Base-by-base conservation (phyloP, 2,329 filamentous ascomycete species). In the Teratosphaeria gauchensis region DNA sequence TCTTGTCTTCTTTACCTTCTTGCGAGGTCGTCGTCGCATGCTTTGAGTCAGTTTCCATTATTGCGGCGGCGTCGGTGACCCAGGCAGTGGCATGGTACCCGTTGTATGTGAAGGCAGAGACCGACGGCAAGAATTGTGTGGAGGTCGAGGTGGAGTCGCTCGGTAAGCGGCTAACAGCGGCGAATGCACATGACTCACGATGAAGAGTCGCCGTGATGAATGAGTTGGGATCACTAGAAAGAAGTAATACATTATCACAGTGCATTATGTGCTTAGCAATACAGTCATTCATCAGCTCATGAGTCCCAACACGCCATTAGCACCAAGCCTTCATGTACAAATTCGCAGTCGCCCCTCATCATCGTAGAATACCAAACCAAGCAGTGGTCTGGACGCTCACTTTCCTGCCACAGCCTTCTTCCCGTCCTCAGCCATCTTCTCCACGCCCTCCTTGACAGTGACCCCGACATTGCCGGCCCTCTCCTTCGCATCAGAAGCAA, bases 391-490 rank as follows among this genome's bases (percentile, higher is more conserved):
- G 5, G 35, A 48, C 21, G 42, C 16, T 48, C 19, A 48, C n/a
- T 48, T 19, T n/a, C 16, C 16, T 19, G 42, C 9, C 1, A 48
- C 42, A 48, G 19, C 42, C 42, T 58, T 24, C 35, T 52, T 58
- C 14, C 56, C 56, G 9, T 62, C 65, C 56, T 60, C 59, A 21
- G 62, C 60, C 21, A 67, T 14, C 16, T 57, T 51, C 55, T 65
- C 66, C 33, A 61, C 65, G 19, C 57, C 58, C 53, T 69, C 62
- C 11, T 56, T 56, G 11, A 63, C 51, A 51, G 51, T 63, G 54
- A 55, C 60, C 12, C 61, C 62, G 19, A 63, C 62, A 61, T 62
- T 63, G 58, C 71, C 72, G 21, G 70, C 69, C n/a, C 70, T 65
- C 52, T 64, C 58, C 33, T 56, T 71, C 3, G 68, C 67, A 7